Evolutionary conservation across 1,284 basidiomycete genomes (phyloP).

Genomic region (Schizopora paradoxa): DNA sequence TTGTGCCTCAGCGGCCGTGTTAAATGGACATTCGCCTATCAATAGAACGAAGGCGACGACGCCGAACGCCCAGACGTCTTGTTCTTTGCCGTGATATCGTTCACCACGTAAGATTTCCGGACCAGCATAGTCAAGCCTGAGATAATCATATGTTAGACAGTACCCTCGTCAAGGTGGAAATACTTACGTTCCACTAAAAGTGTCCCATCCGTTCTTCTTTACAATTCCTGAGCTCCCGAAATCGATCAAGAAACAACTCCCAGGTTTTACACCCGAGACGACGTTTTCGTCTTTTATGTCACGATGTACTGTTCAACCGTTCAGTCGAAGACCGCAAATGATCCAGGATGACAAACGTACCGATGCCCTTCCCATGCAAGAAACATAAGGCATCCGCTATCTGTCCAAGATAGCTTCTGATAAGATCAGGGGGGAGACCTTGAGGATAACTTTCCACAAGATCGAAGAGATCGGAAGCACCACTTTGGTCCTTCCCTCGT

Average conservation of each 20-base stretch:
- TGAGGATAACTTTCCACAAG: slow-evolving; percentile 87
- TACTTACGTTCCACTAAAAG: slow-evolving; percentile 88
- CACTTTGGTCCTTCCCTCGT: slow-evolving; percentile 42
- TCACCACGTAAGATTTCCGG: slow-evolving; percentile 96
- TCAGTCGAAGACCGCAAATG: slow-evolving; percentile 1
- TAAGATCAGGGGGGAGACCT: slow-evolving; percentile 72
- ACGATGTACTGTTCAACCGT: slow-evolving; percentile 70
- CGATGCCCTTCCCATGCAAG: slow-evolving; percentile 86
- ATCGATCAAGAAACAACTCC: slow-evolving; percentile 89
- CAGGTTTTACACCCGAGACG: slow-evolving; percentile 59
- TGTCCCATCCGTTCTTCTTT: slow-evolving; percentile 85
- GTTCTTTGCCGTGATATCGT: slow-evolving; percentile 91
- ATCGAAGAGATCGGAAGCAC: slow-evolving; percentile 88
- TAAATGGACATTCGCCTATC: slow-evolving; percentile 93
- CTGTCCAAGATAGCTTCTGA: slow-evolving; percentile 88
- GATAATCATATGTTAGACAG: slow-evolving; percentile 17
- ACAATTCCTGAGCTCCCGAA: slow-evolving; percentile 92
- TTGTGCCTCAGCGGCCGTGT: slow-evolving; percentile 79
- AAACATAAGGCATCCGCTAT: slow-evolving; percentile 91
- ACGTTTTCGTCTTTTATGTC: slow-evolving; percentile 99
- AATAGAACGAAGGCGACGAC: slow-evolving; percentile 95
- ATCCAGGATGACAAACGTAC: slow-evolving; percentile 35
- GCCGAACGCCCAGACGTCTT: slow-evolving; percentile 99
- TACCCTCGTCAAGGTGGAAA: slow-evolving; percentile 1
- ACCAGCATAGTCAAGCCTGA: slow-evolving; percentile 91